Evolutionary conservation across 148 eudicot species (phyloP).

Genomic region (Polygonum maritimum): DNA sequence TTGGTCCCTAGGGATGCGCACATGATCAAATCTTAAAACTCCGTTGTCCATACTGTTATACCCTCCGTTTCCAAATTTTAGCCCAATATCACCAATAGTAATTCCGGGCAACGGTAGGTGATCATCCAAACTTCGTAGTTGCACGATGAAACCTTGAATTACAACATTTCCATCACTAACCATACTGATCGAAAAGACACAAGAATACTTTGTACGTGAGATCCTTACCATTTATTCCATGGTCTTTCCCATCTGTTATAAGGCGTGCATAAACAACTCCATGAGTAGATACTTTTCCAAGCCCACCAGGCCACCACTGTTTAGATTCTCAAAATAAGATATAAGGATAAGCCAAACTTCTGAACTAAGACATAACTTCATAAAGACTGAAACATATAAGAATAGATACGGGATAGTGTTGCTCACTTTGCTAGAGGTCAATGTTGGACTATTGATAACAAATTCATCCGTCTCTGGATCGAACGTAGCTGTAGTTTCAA

Average conservation of each 20-base stretch:
- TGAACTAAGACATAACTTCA: neutral
- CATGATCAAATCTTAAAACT: constrained; percentile 71
- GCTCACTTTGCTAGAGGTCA: constrained; percentile 93
- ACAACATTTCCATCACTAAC: neutral
- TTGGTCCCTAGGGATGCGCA: constrained; percentile 87
- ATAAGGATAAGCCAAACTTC: neutral
- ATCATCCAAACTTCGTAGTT: constrained; percentile 85
- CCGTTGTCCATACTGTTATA: constrained; percentile 98
- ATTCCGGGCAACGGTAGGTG: constrained; percentile 85
- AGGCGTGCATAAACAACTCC: constrained; percentile 84
- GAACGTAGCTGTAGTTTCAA: constrained; percentile 95
- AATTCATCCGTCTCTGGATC: constrained; percentile 89
- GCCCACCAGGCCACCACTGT: constrained; percentile 99
- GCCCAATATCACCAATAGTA: constrained; percentile 91
- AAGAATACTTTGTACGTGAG: neutral
- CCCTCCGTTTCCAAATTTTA: constrained; percentile 96
- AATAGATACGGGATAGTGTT: neutral
- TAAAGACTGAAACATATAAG: neutral
- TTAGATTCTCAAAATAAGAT: constrained; percentile 9
- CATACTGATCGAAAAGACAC: neutral
- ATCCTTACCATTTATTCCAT: constrained; percentile 77
- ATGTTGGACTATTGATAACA: constrained; percentile 78
- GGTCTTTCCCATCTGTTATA: constrained; percentile 57
- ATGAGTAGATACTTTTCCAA: constrained; percentile 91
- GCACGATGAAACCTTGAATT: constrained; percentile 75